phyloP scores from a whole-genome alignment of 352 stramenopile genomes.

The Peronospora destructor region DNA sequence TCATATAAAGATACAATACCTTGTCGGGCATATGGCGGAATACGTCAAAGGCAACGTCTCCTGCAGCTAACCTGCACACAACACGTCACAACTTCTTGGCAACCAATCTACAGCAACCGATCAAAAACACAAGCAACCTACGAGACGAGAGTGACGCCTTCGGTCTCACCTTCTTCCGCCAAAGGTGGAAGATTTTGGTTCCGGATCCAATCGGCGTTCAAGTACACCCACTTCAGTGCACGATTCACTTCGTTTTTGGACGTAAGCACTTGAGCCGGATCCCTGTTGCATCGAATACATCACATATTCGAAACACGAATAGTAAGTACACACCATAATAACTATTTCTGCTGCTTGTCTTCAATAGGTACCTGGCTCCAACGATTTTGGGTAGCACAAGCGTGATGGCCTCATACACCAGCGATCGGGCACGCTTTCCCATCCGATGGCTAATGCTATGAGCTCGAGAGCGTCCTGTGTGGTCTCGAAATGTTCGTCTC shows the following conservation, averaged over 20 bases:
- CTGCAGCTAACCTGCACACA: conserved; percentile 38
- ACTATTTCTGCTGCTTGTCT: not conserved
- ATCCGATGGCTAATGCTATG: conserved; percentile 42
- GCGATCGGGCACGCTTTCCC: conserved; percentile 46
- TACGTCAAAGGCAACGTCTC: conserved; percentile 70
- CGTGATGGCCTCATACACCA: conserved; percentile 77
- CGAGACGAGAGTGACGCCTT: conserved; percentile 29
- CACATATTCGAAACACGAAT: not conserved
- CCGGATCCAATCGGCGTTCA: conserved; percentile 84
- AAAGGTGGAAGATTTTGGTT: conserved; percentile 51
- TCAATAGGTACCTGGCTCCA: conserved; percentile 31
- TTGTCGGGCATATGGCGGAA: conserved; percentile 86
- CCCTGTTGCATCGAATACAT: conserved; percentile 27
- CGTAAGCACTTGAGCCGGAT: conserved; percentile 59
- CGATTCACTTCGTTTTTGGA: conserved; percentile 63
- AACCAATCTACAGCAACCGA: not conserved
- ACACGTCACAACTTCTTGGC: not conserved
- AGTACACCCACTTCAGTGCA: conserved; percentile 81
- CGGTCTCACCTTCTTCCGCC: conserved; percentile 16
- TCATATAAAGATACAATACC: conserved; percentile 19
- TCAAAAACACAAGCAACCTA: conserved; percentile 15
- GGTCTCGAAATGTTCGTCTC: conserved; percentile 56
- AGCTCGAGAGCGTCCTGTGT: conserved; percentile 44
- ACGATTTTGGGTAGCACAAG: conserved; percentile 74
- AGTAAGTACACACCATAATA: not conserved